These are phyloP conservation scores for Eucalyptus rudis DNA, from an alignment of 345 rosid genomes.

Conservation along the genomic window DNA sequence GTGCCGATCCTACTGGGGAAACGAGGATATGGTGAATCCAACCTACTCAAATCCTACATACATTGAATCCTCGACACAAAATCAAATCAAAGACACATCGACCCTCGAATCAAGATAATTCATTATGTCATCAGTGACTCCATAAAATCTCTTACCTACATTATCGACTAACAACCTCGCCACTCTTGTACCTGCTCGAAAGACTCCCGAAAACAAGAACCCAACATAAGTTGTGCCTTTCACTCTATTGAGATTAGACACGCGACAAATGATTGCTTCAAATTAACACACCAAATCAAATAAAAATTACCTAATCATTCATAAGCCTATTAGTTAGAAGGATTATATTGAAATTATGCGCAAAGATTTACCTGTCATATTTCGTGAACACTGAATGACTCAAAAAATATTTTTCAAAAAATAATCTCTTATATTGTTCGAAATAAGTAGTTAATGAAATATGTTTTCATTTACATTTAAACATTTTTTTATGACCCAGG, in stretches of 20 bases:
- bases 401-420: fast-evolving
- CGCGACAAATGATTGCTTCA: not conserved
- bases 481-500: too few relatives aligned
- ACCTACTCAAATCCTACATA: not conserved
- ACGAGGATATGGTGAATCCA: not conserved
- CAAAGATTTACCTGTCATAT: too few relatives aligned
- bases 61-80: not conserved
- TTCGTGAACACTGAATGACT: fast-evolving
- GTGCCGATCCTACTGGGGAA: not conserved
- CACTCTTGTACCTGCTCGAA: not conserved
- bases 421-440: fast-evolving
- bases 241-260: not conserved
- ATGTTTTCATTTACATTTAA: too few relatives aligned
- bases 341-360: fast-evolving
- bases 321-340: not conserved
- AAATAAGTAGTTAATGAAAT: too few relatives aligned
- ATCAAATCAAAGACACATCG: not conserved
- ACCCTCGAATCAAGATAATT: not conserved
- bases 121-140: fast-evolving
- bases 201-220: not conserved
- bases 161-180: fast-evolving
- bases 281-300: not conserved
- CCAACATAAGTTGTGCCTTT: not conserved
- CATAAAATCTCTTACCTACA: not conserved
- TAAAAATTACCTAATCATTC: not conserved